These are phyloP conservation scores for Cymbidium sinense DNA, from an alignment of 106 monocot species.

Conservation along the genomic window DNA sequence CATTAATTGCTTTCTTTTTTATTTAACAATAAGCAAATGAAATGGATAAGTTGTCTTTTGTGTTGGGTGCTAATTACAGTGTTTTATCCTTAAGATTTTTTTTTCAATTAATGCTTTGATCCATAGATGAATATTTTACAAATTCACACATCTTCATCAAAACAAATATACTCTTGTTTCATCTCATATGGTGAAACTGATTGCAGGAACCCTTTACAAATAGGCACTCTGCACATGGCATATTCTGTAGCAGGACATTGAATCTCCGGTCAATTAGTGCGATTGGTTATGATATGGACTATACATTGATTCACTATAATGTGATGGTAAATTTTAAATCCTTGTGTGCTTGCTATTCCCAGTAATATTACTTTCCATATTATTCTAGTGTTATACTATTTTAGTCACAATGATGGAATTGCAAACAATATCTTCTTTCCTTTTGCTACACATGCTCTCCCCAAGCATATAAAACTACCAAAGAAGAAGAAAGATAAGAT, in stretches of 20 bases:
- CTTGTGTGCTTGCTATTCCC: neutral
- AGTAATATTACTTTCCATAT: neutral
- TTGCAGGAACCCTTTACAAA: slow-evolving; percentile 67
- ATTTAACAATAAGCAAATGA: too few species aligned
- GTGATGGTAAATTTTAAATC: slow-evolving; percentile 53
- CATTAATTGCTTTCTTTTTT: too few species aligned
- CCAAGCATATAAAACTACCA: too few species aligned
- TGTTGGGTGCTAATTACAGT: neutral
- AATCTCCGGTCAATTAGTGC: slow-evolving; percentile 93
- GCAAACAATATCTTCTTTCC: neutral
- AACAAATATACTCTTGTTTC: slow-evolving; percentile 4
- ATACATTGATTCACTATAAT: slow-evolving; percentile 91
- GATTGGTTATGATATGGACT: slow-evolving; percentile 98
- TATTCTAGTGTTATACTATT: neutral
- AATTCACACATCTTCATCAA: neutral
- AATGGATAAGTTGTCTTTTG: too few species aligned
- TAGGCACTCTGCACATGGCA: slow-evolving; percentile 73
- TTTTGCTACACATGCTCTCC: too few species aligned
- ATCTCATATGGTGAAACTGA: neutral
- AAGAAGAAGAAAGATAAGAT: neutral
- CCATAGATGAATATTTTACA: neutral
- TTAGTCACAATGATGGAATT: neutral
- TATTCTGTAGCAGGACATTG: slow-evolving; percentile 91
- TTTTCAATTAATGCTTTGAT: neutral
- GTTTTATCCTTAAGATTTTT: neutral